Evolutionary conservation across 108 stramenopile genomes (phyloP).

Genomic region (Skeletonema menzelii): DNA sequence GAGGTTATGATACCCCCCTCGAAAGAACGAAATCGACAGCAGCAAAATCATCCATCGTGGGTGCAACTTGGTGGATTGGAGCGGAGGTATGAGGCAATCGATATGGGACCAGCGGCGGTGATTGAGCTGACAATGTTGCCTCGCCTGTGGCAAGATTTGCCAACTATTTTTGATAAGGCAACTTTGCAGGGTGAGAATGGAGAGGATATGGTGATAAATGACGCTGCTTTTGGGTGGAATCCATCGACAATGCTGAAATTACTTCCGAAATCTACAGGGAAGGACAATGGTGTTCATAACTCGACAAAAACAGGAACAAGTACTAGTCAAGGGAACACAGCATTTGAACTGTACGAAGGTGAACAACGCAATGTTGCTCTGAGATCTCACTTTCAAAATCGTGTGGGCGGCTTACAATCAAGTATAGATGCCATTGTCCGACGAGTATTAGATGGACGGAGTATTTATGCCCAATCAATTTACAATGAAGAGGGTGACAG

Average conservation of each 20-base stretch:
- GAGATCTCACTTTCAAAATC: constrained; percentile 49
- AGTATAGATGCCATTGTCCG: constrained; percentile 83
- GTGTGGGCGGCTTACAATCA: constrained; percentile 66
- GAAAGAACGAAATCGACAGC: constrained; percentile 5
- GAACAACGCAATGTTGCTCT: constrained; percentile 68
- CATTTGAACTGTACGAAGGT: constrained; percentile 46
- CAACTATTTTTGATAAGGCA: constrained; percentile 30
- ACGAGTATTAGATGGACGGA: constrained; percentile 69
- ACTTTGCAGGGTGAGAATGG: constrained; percentile 25
- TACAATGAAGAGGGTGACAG: constrained; percentile 7
- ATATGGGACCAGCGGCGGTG: constrained; percentile 74
- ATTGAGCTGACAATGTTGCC: constrained; percentile 69
- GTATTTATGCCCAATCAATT: constrained; percentile 48
- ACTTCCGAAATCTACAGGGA: constrained; percentile 15
- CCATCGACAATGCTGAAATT: constrained; percentile 26
- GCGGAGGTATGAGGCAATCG: constrained; percentile 72
- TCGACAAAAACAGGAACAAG: constrained; percentile 7
- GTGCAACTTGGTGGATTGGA: constrained; percentile 75
- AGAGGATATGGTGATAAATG: constrained; percentile 54
- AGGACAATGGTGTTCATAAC: neutral
- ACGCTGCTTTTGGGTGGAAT: constrained; percentile 46
- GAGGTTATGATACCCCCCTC: constrained; percentile 40
- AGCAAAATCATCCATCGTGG: constrained; percentile 63
- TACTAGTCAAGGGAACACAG: neutral
- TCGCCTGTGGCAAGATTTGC: constrained; percentile 46